These are phyloP conservation scores for Excoecaria agallocha DNA, from an alignment of 345 rosid genomes.

Conservation along the genomic window DNA sequence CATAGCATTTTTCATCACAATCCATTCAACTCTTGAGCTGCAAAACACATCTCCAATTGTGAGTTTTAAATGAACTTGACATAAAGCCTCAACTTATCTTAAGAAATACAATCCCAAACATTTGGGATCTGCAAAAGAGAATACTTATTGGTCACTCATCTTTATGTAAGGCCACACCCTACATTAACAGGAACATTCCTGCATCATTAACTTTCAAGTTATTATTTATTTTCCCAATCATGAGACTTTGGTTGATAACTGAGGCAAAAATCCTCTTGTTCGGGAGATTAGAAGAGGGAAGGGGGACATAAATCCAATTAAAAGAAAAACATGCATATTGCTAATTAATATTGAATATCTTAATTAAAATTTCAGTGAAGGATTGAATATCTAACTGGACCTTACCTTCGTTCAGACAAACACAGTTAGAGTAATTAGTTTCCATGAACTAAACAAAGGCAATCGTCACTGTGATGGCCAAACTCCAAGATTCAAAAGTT, in stretches of 20 bases:
- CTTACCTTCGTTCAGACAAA: slow-evolving; percentile 23
- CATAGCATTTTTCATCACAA: neutral
- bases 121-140: neutral
- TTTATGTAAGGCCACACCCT: neutral
- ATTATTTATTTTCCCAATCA: neutral
- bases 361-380: neutral
- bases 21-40: slow-evolving; percentile 16
- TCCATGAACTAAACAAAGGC: slow-evolving; percentile 20
- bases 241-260: neutral
- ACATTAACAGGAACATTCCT: slow-evolving; percentile 11
- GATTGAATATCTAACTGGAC: neutral
- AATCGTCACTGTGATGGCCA: slow-evolving; percentile 19
- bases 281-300: slow-evolving; percentile 4
- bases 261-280: neutral
- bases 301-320: neutral
- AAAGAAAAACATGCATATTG: neutral
- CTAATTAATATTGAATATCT: neutral
- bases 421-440: slow-evolving; percentile 19
- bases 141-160: neutral
- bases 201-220: slow-evolving; percentile 7
- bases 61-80: slow-evolving; percentile 10
- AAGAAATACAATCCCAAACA: neutral
- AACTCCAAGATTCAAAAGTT: slow-evolving; percentile 17
- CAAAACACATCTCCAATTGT: slow-evolving; percentile 1
- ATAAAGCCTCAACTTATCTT: slow-evolving; percentile 8